These are phyloP conservation scores for Linnemannia elongata DNA, from an alignment of 192 early-diverging fungal species.

Conservation along the genomic window DNA sequence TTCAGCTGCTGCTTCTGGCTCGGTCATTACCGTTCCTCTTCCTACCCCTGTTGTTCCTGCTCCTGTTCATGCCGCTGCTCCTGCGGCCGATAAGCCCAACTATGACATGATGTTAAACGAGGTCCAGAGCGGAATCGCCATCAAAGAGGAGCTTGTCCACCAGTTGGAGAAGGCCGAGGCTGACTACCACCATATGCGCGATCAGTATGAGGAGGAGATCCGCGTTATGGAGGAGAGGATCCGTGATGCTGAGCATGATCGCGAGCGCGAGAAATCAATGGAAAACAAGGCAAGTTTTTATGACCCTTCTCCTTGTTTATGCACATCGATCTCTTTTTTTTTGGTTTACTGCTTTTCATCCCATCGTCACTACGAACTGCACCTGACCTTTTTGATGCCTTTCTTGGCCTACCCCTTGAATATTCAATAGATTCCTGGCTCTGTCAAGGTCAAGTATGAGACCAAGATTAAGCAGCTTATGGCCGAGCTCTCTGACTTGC, in stretches of 20 bases:
- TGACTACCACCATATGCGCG: slow-evolving; percentile 70
- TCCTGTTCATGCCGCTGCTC: not conserved
- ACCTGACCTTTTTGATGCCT: not conserved
- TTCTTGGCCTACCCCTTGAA: not conserved
- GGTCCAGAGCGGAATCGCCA: slow-evolving; percentile 70
- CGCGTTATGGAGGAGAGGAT: slow-evolving; percentile 70
- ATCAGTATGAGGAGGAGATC: slow-evolving; percentile 81
- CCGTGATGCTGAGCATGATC: slow-evolving; percentile 74
- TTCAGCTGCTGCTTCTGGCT: not conserved
- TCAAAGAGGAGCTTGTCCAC: slow-evolving; percentile 72
- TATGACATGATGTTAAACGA: slow-evolving; percentile 64
- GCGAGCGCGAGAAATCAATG: slow-evolving; percentile 57
- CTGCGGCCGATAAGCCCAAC: slow-evolving; percentile 27
- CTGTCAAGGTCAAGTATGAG: slow-evolving; percentile 68
- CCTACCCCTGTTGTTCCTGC: slow-evolving; percentile 10
- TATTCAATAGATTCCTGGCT: slow-evolving; percentile 56
- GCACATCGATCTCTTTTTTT: not conserved
- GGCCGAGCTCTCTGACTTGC: slow-evolving; percentile 65
- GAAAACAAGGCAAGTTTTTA: slow-evolving; percentile 56
- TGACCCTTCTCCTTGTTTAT: slow-evolving; percentile 22
- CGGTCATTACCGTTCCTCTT: not conserved
- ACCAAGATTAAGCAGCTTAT: slow-evolving; percentile 69
- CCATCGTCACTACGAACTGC: not conserved
- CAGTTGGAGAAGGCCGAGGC: slow-evolving; percentile 69
- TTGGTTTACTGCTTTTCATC: not conserved